phyloP scores from a whole-genome alignment of 2,329 filamentous ascomycete genomes.

The Sporothrix phasma region DNA sequence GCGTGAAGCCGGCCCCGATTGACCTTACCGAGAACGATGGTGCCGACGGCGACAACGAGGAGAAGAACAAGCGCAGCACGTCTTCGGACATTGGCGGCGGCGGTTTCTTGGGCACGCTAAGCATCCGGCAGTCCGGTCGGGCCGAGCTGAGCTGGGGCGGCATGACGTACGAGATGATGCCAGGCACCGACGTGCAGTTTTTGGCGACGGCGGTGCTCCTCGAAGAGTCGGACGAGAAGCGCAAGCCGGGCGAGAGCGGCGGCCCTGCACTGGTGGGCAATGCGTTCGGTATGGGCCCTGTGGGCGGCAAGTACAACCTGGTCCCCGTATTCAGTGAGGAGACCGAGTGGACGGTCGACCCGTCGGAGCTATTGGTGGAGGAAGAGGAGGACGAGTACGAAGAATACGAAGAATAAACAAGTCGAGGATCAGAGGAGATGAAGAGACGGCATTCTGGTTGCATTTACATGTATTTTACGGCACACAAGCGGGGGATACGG shows the following conservation, averaged over 20 bases:
- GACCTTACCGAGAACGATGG: constrained; percentile 32
- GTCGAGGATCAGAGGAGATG: too few relatives aligned
- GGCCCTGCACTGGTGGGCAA: constrained; percentile 34
- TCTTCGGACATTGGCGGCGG: constrained; percentile 27
- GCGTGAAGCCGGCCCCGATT: constrained; percentile 25
- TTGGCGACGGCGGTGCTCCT: constrained; percentile 50
- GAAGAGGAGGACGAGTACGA: constrained; percentile 17
- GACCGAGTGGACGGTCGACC: constrained; percentile 40
- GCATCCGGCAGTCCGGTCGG: constrained; percentile 51
- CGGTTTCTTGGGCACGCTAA: constrained; percentile 50
- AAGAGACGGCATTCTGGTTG: neutral
- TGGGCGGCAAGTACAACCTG: constrained; percentile 52
- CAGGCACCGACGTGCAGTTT: constrained; percentile 42
- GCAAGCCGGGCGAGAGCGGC: constrained; percentile 31
- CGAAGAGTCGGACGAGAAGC: constrained; percentile 46
- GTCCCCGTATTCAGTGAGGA: constrained; percentile 50
- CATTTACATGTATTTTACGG: constrained; percentile 8
- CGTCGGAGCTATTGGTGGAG: constrained; percentile 17
- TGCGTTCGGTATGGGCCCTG: constrained; percentile 52
- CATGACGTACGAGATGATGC: constrained; percentile 43
- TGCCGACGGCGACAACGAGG: neutral
- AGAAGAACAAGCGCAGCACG: constrained; percentile 1
- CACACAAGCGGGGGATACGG: neutral
- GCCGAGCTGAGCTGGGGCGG: constrained; percentile 56
- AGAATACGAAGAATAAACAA: neutral